A percentile compares a stretch with the other conserved stretches of the same genome.
Evolutionary conservation across 176 grass and related monocot species (phyloP).

Genomic region (barley (Hordeum vulgare)): DNA sequence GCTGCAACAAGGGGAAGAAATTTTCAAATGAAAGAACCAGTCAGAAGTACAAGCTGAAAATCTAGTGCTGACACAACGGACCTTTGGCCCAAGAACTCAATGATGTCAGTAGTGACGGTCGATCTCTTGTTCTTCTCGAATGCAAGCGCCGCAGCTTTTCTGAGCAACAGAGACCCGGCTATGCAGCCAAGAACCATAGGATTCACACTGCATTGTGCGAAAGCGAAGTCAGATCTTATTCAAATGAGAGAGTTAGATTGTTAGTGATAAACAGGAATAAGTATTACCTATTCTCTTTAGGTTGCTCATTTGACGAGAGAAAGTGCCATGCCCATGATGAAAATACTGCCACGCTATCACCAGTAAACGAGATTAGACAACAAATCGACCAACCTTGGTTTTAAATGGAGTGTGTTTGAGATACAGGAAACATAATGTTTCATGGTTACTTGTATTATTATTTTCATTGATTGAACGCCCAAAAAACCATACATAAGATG

Average conservation of each 20-base stretch:
- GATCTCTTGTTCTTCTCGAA: slow-evolving; percentile 69
- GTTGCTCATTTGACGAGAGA: slow-evolving; percentile 37
- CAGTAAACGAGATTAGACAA: slow-evolving; percentile 1
- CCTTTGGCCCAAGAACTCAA: slow-evolving; percentile 54
- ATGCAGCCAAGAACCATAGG: slow-evolving; percentile 81
- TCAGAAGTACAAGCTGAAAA: neutral
- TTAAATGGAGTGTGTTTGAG: neutral
- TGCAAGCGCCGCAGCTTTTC: slow-evolving; percentile 56
- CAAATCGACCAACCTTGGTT: neutral
- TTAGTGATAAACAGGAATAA: neutral
- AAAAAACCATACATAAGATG: neutral
- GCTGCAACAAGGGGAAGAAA: slow-evolving; percentile 31
- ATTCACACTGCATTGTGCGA: slow-evolving; percentile 47
- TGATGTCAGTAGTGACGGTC: slow-evolving; percentile 78
- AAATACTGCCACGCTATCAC: slow-evolving; percentile 78
- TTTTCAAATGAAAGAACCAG: slow-evolving; percentile 1
- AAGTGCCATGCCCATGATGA: slow-evolving; percentile 53
- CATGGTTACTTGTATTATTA: no score
- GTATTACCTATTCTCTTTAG: slow-evolving; percentile 53
- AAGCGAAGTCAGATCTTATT: neutral
- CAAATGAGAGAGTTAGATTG: neutral
- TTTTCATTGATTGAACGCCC: no score
- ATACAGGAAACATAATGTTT: neutral
- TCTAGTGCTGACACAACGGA: neutral
- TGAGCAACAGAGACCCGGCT: slow-evolving; percentile 63